These are phyloP conservation scores for Parmelia sp. DNA, from an alignment of 495 filamentous ascomycete species.

Conservation along the genomic window DNA sequence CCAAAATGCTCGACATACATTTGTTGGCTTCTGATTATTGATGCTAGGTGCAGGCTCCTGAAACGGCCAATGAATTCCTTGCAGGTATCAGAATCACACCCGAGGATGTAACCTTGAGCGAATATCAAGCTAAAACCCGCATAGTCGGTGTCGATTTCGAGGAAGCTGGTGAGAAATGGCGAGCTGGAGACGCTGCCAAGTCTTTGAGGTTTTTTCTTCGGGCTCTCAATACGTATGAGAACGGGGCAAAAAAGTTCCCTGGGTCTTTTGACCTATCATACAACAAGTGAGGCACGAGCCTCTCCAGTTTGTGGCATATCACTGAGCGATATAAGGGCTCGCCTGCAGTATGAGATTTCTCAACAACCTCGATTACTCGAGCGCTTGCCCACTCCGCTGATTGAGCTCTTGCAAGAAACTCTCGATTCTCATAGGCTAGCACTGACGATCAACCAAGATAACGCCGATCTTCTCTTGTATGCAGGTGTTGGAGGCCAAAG, in stretches of 20 bases:
- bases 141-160: slow-evolving; percentile 61
- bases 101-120: background rate
- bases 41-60: slow-evolving; percentile 39
- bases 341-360: slow-evolving; percentile 21
- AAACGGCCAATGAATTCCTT: slow-evolving; percentile 57
- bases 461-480: slow-evolving; percentile 57
- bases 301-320: background rate
- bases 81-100: slow-evolving; percentile 34
- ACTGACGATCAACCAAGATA: slow-evolving; percentile 50
- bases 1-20: background rate
- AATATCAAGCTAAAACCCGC: slow-evolving; percentile 11
- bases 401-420: slow-evolving; percentile 49
- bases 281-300: slow-evolving; percentile 50
- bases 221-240: slow-evolving; percentile 59
- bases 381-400: slow-evolving; percentile 46
- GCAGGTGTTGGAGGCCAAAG: slow-evolving; percentile 12
- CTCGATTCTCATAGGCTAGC: slow-evolving; percentile 57
- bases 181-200: slow-evolving; percentile 63
- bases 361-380: slow-evolving; percentile 42
- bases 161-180: slow-evolving; percentile 68
- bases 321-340: slow-evolving; percentile 10
- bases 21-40: slow-evolving; percentile 12
- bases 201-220: slow-evolving; percentile 60
- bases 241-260: slow-evolving; percentile 52
- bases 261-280: slow-evolving; percentile 63